These are phyloP conservation scores for Setaria italica DNA, from an alignment of 202 grass and related monocot species.

Conservation along the genomic window DNA sequence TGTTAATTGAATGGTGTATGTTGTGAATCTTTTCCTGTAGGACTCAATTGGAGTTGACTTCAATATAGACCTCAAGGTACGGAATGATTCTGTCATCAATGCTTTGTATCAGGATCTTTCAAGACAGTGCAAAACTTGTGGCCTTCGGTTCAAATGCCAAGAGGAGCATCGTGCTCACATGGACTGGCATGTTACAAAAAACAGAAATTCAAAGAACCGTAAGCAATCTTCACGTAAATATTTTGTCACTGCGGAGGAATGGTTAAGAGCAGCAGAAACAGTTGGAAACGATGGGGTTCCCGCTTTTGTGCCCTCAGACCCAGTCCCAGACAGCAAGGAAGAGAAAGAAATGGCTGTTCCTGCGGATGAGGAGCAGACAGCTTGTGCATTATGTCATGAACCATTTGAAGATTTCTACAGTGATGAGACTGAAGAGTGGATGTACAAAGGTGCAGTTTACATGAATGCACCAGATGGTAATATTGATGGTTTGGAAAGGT, in stretches of 20 bases:
- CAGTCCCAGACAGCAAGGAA: slow-evolving; percentile 68
- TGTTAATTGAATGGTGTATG: slow-evolving; percentile 36
- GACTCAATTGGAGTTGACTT: slow-evolving; percentile 75
- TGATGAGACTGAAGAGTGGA: slow-evolving; percentile 97
- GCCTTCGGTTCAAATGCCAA: slow-evolving; percentile 89
- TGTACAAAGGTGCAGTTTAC: slow-evolving; percentile 97
- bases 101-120: slow-evolving; percentile 79
- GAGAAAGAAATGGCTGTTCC: slow-evolving; percentile 88
- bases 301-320: slow-evolving; percentile 68
- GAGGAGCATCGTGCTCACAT: slow-evolving; percentile 96
- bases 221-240: slow-evolving; percentile 97
- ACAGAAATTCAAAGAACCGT: slow-evolving; percentile 84
- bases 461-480: slow-evolving; percentile 82
- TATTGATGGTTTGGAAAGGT: slow-evolving; percentile 61
- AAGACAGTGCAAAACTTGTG: slow-evolving; percentile 97
- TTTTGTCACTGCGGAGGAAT: slow-evolving; percentile 84
- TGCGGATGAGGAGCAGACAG: slow-evolving; percentile 89
- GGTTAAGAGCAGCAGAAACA: slow-evolving; percentile 90
- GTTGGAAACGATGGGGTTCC: slow-evolving; percentile 85
- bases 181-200: slow-evolving; percentile 99
- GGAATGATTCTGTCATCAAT: slow-evolving; percentile 76
- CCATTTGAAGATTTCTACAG: slow-evolving; percentile 97
- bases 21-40: slow-evolving; percentile 55
- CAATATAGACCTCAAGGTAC: slow-evolving; percentile 80
- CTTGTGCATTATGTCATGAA: slow-evolving; percentile 93